Evolutionary conservation across 1,139 yeast species (phyloP), one percentile per base, ranked within the genome.

Genomic region (Lodderomyces elongisporus): DNA sequence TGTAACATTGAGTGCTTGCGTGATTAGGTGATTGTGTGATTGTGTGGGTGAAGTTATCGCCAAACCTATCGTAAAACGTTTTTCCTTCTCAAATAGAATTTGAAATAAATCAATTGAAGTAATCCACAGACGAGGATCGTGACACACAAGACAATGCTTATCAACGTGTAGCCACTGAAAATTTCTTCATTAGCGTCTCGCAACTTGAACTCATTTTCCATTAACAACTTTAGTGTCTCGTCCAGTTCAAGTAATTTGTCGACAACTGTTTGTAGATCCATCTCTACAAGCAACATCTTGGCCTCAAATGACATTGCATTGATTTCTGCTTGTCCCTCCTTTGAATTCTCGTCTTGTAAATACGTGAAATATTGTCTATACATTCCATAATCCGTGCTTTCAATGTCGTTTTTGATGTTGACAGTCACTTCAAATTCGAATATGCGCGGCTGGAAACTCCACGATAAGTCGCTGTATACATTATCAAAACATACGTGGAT

Each of bases 401-500:
- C 51, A 41, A 58, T 53, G 40, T 60, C 60, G 40, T 65, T 56
- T 25, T 37, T 37, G 35, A 67, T 56, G 32, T 60, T 58, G 12
- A 67, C 69, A 10, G 38, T 45, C 25, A 67, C 34, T 37, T 60
- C 60, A 14, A 68, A 49, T 30, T 68, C 71, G 28, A 54, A 51
- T 3, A 46, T 28, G 23, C 42, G 38, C 4, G 70, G 66, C 14
- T 49, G 46, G 44, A 65, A 68, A 15, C 70, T 57, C 73, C 73
- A 68, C 10, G 69, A 62, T 42, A 60, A 60, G 44, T 68, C 74
- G 32, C 48, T 48, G 46, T 59, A 67, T 23, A 66, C 37, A 42
- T 68, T 68, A 46, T 68, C 72, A 45, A 67, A 66, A 44, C 74
- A 68, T 17, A 68, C 51, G 40, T 63, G 56, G 14, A 67, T 54